phyloP scores from a whole-genome alignment of 768 basidiomycete species.

The Podaxis carcinomalis region DNA sequence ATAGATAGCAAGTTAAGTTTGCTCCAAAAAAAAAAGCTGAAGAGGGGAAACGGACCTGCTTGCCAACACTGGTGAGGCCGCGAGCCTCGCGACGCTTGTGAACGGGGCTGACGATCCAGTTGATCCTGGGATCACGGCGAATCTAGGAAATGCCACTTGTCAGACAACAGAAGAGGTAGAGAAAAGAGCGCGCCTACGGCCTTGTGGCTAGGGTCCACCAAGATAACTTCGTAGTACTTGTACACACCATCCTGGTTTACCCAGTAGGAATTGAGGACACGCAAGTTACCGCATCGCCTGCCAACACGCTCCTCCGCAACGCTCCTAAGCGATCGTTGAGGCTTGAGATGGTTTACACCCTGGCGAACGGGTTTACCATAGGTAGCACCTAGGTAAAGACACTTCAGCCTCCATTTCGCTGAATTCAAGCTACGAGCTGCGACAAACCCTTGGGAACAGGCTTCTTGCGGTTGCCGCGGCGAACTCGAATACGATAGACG shows the following conservation, averaged over 20 bases:
- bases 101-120: constrained; percentile 98
- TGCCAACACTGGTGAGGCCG: constrained; percentile 95
- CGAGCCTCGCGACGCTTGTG: constrained; percentile 99
- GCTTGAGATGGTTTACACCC: constrained; percentile 99
- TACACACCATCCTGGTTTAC: constrained; percentile 98
- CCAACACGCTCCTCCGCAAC: constrained; percentile 99
- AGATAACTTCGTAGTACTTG: constrained; percentile 99
- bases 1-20: constrained; percentile 3
- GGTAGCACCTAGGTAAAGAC: constrained; percentile 70
- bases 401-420: neutral
- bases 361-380: constrained; percentile 99
- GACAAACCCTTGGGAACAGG: constrained; percentile 89
- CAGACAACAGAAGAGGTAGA: neutral
- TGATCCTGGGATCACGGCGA: constrained; percentile 95
- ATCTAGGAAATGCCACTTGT: constrained; percentile 41
- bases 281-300: constrained; percentile 90
- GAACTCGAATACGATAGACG: constrained; percentile 94
- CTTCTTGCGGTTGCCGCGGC: constrained; percentile 99
- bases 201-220: constrained; percentile 94
- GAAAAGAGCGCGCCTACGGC: constrained; percentile 54
- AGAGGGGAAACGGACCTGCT: constrained; percentile 59
- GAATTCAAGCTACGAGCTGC: constrained; percentile 15
- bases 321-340: constrained; percentile 88
- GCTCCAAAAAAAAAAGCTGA: constrained; percentile 1
- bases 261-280: constrained; percentile 99